phyloP scores from a whole-genome alignment of 352 stramenopile genomes.

The Phytophthora sp. region DNA sequence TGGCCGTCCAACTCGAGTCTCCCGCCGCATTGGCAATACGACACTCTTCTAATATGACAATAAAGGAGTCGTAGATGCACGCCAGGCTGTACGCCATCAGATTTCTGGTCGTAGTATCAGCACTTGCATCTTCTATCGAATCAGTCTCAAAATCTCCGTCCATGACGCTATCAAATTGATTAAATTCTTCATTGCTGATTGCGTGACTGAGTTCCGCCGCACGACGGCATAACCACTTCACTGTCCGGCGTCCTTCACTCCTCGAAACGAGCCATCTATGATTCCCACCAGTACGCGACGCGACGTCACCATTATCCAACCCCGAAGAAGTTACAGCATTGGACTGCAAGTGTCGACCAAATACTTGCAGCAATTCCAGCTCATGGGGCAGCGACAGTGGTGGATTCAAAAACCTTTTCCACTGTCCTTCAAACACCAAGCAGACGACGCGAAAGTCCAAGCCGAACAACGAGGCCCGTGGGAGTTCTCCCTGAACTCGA shows the following conservation, averaged over 20 bases:
- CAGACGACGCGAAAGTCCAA: constrained; percentile 59
- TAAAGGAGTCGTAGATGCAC: constrained; percentile 50
- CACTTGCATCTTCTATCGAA: constrained; percentile 7
- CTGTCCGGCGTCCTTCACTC: constrained; percentile 51
- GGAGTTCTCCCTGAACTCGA: constrained; percentile 37
- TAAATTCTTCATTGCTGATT: constrained; percentile 41
- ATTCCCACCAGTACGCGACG: constrained; percentile 24
- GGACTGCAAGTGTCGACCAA: constrained; percentile 46
- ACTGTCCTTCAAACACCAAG: constrained; percentile 55
- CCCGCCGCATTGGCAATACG: constrained; percentile 23
- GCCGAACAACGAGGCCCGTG: constrained; percentile 52
- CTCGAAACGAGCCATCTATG: constrained; percentile 34
- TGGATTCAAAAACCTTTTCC: constrained; percentile 37
- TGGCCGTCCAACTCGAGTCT: constrained; percentile 34
- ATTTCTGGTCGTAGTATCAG: constrained; percentile 25
- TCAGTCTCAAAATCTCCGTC: constrained; percentile 26
- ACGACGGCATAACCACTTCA: constrained; percentile 59
- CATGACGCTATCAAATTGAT: constrained; percentile 25
- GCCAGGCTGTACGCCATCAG: constrained; percentile 37
- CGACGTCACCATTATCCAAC: constrained; percentile 2
- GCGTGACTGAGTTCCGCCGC: constrained; percentile 30
- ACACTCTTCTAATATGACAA: constrained; percentile 46
- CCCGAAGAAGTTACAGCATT: constrained; percentile 18
- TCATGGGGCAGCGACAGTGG: constrained; percentile 51
- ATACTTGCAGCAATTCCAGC: constrained; percentile 53